Base-by-base conservation (phyloP, 805 yeast genomes). In the Brettanomyces anomalus region DNA sequence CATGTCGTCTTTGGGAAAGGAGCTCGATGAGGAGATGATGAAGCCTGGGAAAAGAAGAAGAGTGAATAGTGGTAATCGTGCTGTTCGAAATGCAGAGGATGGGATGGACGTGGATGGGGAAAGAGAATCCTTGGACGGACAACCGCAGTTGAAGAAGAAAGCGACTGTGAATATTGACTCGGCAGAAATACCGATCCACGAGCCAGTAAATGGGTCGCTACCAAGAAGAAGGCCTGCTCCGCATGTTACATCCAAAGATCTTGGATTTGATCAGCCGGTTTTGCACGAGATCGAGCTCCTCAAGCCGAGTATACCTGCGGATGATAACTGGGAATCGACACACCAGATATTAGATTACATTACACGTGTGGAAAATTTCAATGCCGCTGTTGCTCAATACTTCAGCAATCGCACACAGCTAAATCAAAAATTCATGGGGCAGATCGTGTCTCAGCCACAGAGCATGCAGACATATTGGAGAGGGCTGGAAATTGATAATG, bases 1-100 rank as follows among this genome's bases (percentile, higher is more conserved):
- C 41, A 53, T 60, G 60, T 44, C 52, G 10, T 47, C 53, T 11
- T 44, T 60, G 31, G 49, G 44, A 14, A 51, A 49, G 6, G 44
- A 46, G 33, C 42, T 58, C 31, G 16, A 17, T 13, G 13, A 30
- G n/a, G 37, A 35, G 21, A 20, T 16, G 37, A 26, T 16, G 24
- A 33, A 26, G 3, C n/a, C 13, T 3, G 37, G 14, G 3, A 32
- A 33, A 8, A 31, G 28, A 17, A 24, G 30, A 18, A 14, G 18
- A n/a, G 34, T 13, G 5, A 30, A 38, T 14, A 15, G 17, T 17
- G 31, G 21, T 13, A 33, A 28, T 19, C 34, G 24, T 10, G 40
- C 14, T n/a, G 18, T n/a, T 11, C 28, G 14, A 13, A 34, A 20
- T 11, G 7, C 21, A 5, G 37, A 18, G 4, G 41, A 37, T 18